These are phyloP conservation scores for Fomitopsis serialis DNA, from an alignment of 768 basidiomycete species.

Conservation along the genomic window DNA sequence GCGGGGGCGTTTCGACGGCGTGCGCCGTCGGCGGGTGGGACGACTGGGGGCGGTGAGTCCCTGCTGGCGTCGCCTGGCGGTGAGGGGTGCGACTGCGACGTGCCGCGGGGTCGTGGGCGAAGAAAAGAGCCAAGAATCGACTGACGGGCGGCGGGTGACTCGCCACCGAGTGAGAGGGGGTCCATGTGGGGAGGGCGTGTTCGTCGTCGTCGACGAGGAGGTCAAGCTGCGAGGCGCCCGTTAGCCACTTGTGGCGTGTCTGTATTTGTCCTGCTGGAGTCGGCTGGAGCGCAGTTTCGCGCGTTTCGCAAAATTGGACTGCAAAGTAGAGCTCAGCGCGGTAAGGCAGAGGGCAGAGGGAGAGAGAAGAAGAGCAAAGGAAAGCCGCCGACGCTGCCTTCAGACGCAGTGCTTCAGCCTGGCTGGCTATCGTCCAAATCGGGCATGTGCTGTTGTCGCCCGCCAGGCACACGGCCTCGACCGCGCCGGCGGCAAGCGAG, in stretches of 20 bases:
- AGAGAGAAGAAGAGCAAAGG: too few species aligned
- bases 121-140: slow-evolving; percentile 73
- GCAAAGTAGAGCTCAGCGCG: too few species aligned
- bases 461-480: too few species aligned
- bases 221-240: not conserved
- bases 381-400: too few species aligned
- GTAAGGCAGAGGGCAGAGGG: too few species aligned
- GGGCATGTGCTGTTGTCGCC: too few species aligned
- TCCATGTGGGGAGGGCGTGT: slow-evolving; percentile 18
- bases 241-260: not conserved
- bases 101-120: slow-evolving; percentile 62
- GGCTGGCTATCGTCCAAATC: too few species aligned
- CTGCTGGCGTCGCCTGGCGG: slow-evolving; percentile 32
- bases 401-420: too few species aligned
- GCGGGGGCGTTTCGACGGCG: slow-evolving; percentile 30
- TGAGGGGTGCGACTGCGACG: slow-evolving; percentile 50
- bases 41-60: slow-evolving; percentile 42
- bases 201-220: slow-evolving; percentile 5
- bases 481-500: too few species aligned
- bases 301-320: not conserved
- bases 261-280: not conserved
- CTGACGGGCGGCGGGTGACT: slow-evolving; percentile 38
- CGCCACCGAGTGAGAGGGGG: slow-evolving; percentile 20
- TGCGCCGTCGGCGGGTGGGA: slow-evolving; percentile 27
- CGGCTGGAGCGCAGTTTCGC: not conserved